Evolutionary conservation across 2,329 filamentous ascomycete species (phyloP).

Genomic region (Exophiala mesophila): DNA sequence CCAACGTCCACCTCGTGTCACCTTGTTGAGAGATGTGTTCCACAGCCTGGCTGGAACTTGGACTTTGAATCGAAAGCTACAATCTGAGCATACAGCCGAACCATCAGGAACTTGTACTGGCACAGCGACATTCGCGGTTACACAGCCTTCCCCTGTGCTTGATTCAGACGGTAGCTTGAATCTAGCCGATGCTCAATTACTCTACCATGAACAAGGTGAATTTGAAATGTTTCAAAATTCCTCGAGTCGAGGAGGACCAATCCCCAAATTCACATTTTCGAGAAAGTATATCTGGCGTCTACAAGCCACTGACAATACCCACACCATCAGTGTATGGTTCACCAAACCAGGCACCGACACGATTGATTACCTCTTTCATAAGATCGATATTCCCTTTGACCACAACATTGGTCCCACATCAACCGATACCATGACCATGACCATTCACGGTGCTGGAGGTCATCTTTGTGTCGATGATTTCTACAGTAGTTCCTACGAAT

Average conservation of each 20-base stretch:
- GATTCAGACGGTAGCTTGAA: slow-evolving; percentile 27
- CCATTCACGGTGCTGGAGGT: slow-evolving; percentile 37
- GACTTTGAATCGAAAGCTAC: slow-evolving; percentile 36
- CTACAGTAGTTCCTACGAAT: slow-evolving; percentile 43
- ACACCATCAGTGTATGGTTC: slow-evolving; percentile 41
- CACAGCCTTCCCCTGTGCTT: slow-evolving; percentile 23
- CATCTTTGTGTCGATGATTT: slow-evolving; percentile 45
- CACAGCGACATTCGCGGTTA: slow-evolving; percentile 35
- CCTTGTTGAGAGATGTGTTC: slow-evolving; percentile 13
- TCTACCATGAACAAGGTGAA: slow-evolving; percentile 41
- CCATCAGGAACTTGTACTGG: slow-evolving; percentile 40
- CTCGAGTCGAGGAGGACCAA: slow-evolving; percentile 24
- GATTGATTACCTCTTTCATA: slow-evolving; percentile 43
- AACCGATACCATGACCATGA: slow-evolving; percentile 15
- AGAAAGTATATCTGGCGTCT: slow-evolving; percentile 45
- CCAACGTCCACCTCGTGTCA: slow-evolving; percentile 3
- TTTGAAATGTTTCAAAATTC: slow-evolving; percentile 32
- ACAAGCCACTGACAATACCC: slow-evolving; percentile 16
- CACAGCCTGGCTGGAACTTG: slow-evolving; percentile 29
- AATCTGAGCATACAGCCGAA: slow-evolving; percentile 38
- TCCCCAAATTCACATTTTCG: slow-evolving; percentile 23
- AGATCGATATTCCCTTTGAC: slow-evolving; percentile 30
- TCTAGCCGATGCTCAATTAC: slow-evolving; percentile 27
- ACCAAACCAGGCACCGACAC: slow-evolving; percentile 35
- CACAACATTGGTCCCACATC: slow-evolving; percentile 18